Conservation (phyloP, 163 green algal species). For the Scenedesmus sp. region DNA sequence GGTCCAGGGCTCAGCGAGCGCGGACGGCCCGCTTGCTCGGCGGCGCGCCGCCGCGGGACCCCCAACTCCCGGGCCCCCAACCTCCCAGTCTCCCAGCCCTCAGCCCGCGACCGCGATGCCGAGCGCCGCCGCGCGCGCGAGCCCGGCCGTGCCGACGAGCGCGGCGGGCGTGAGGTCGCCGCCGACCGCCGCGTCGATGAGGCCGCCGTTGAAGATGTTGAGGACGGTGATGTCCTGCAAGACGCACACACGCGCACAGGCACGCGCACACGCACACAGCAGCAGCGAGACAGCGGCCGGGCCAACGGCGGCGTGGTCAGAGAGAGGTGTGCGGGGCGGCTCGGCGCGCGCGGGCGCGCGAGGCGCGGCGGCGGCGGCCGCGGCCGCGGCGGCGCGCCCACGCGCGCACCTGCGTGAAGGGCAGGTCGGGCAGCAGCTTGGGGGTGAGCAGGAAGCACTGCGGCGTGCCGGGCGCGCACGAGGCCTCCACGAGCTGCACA, state of each 20-base stretch:
- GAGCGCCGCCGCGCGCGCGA: constrained; percentile 9
- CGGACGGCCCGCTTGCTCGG: too few relatives aligned
- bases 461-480: constrained; percentile 59
- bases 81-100: background rate
- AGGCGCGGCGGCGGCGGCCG: too few relatives aligned
- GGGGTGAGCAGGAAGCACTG: constrained; percentile 98
- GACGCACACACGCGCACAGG: too few relatives aligned
- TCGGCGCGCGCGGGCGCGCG: too few relatives aligned
- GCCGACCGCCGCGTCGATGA: constrained; percentile 15
- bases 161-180: background rate
- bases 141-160: constrained; percentile 13
- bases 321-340: too few relatives aligned
- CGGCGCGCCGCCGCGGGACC: background rate
- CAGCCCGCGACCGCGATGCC: constrained; percentile 19
- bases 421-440: constrained; percentile 95
- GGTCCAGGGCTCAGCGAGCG: too few relatives aligned
- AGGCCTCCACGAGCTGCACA: constrained; percentile 79
- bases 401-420: constrained; percentile 59
- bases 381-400: too few relatives aligned
- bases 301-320: too few relatives aligned
- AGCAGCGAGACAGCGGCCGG: too few relatives aligned
- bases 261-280: too few relatives aligned
- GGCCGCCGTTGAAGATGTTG: constrained; percentile 86
- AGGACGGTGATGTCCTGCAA: constrained; percentile 78
- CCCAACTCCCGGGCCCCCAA: background rate